phyloP scores from a whole-genome alignment of 2,329 filamentous ascomycete genomes.

The Penicillium sp. region DNA sequence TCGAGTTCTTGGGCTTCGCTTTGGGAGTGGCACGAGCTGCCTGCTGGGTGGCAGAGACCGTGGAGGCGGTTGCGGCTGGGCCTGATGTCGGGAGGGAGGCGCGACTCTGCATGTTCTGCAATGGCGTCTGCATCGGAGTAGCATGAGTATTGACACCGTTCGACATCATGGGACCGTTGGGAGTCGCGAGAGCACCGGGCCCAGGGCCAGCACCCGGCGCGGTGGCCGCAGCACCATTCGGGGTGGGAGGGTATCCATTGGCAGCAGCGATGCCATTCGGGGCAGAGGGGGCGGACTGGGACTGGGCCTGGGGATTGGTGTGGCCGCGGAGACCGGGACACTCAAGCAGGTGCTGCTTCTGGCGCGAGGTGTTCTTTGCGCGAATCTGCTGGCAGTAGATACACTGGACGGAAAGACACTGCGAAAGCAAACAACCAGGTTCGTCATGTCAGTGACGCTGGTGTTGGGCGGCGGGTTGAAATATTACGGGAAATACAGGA shows the following conservation, averaged over 20 bases:
- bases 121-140: constrained; percentile 37
- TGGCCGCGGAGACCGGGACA: constrained; percentile 43
- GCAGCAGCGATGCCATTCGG: constrained; percentile 35
- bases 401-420: constrained; percentile 47
- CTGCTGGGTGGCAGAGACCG: constrained; percentile 28
- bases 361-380: constrained; percentile 46
- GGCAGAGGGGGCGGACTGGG: constrained; percentile 31
- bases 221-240: constrained; percentile 31
- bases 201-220: constrained; percentile 28
- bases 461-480: constrained; percentile 20
- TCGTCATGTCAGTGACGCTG: constrained; percentile 32
- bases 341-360: constrained; percentile 46
- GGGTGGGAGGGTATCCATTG: constrained; percentile 39
- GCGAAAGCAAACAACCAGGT: constrained; percentile 15
- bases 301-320: constrained; percentile 37
- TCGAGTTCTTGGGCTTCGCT: constrained; percentile 31
- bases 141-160: constrained; percentile 39
- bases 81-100: too few species aligned
- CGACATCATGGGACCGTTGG: constrained; percentile 38
- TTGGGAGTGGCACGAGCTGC: too few species aligned
- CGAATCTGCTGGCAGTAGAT: constrained; percentile 48
- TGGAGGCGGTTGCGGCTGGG: constrained; percentile 35
- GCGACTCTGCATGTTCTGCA: constrained; percentile 34
- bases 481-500: constrained; percentile 39
- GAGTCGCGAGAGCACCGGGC: constrained; percentile 30